A percentile compares a stretch with the other conserved stretches of the same genome.
Conservation (phyloP, 2,329 filamentous ascomycete genomes). For the Cytospora piceae region DNA sequence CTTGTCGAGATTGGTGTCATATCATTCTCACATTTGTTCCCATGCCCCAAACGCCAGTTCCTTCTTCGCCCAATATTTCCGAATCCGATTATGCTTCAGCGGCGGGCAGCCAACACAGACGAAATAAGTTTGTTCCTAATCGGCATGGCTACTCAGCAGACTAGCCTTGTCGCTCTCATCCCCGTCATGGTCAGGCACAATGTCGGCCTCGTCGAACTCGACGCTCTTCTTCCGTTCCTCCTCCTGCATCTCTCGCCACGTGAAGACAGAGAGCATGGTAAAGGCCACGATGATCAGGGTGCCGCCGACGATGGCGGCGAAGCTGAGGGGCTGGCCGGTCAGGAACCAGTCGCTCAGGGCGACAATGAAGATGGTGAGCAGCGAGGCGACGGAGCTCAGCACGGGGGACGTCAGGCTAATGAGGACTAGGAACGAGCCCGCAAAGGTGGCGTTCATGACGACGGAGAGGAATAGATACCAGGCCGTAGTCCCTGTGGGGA, state of each 20-base stretch:
- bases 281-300: slow-evolving; percentile 88
- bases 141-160: slow-evolving; percentile 20
- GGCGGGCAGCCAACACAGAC: neutral
- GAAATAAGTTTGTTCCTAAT: slow-evolving; percentile 3
- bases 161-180: slow-evolving; percentile 34
- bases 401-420: slow-evolving; percentile 94
- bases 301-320: slow-evolving; percentile 80
- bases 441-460: slow-evolving; percentile 87
- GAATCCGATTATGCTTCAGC: neutral
- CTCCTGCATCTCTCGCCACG: slow-evolving; percentile 90
- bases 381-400: slow-evolving; percentile 85
- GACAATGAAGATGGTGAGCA: slow-evolving; percentile 96
- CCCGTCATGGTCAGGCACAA: slow-evolving; percentile 43
- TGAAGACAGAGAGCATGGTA: slow-evolving; percentile 84
- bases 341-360: slow-evolving; percentile 88
- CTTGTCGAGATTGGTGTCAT: neutral
- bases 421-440: slow-evolving; percentile 87
- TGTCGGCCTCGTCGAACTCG: slow-evolving; percentile 52
- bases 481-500: slow-evolving; percentile 78
- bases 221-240: slow-evolving; percentile 67
- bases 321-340: slow-evolving; percentile 75
- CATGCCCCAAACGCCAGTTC: neutral
- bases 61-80: neutral
- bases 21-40: neutral
- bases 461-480: slow-evolving; percentile 81